Percentiles rank a stretch among this genome's conserved stretches.
phyloP scores from a whole-genome alignment of 495 filamentous ascomycete genomes.

The Neurospora sublineolata region DNA sequence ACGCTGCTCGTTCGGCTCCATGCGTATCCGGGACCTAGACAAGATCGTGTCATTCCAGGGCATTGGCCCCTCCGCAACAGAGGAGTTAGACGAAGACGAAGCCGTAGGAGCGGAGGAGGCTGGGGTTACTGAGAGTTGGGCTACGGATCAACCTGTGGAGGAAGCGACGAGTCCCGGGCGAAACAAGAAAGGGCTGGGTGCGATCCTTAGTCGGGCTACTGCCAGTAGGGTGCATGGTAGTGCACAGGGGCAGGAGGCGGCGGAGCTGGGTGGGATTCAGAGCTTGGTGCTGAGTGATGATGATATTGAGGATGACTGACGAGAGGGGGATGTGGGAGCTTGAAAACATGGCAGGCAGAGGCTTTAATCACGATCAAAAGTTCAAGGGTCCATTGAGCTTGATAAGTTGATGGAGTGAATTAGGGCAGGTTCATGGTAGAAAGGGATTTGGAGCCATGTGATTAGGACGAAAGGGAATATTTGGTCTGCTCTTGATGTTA shows the following conservation, averaged over 20 bases:
- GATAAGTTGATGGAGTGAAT: background rate
- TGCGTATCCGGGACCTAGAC: conserved; percentile 43
- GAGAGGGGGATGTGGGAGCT: background rate
- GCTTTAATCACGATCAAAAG: accelerated
- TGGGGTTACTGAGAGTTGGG: conserved; percentile 37
- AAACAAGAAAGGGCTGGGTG: conserved; percentile 14
- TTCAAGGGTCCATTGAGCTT: background rate
- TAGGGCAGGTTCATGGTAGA: background rate
- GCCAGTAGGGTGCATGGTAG: conserved; percentile 8
- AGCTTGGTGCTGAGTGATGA: conserved; percentile 79
- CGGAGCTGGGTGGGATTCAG: conserved; percentile 37
- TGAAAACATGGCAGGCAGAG: background rate
- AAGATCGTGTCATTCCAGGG: conserved; percentile 57
- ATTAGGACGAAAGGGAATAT: background rate
- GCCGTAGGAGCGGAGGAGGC: conserved; percentile 36
- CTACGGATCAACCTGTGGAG: conserved; percentile 45
- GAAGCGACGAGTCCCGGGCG: conserved; percentile 30
- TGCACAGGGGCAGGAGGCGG: conserved; percentile 11
- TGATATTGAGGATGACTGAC: conserved; percentile 81
- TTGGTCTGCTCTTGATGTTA: background rate
- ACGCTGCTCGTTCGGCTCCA: conserved; percentile 16
- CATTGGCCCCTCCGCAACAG: conserved; percentile 28
- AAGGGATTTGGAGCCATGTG: background rate
- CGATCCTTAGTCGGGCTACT: conserved; percentile 15
- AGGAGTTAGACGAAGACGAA: conserved; percentile 5